Percentiles rank a stretch among this genome's conserved stretches.
phyloP scores from a whole-genome alignment of 306 rosid genomes.

The Amphicarpaea edgeworthii region DNA sequence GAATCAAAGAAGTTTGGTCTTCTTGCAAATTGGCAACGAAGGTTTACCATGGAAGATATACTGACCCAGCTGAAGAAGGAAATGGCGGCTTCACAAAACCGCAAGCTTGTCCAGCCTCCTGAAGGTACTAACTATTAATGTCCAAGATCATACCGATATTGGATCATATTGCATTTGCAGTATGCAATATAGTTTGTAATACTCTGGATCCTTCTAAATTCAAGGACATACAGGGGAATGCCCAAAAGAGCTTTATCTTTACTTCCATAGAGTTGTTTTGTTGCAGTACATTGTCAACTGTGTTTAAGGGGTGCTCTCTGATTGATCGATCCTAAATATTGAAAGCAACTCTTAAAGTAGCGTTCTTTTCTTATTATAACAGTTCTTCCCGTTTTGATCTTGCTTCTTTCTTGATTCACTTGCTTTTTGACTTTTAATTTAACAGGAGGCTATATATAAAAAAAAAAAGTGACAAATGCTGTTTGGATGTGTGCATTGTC shows the following conservation, averaged over 20 bases:
- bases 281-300: conserved; percentile 54
- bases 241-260: conserved; percentile 56
- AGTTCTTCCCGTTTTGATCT: conserved; percentile 27
- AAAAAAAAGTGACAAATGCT: conserved; percentile 34
- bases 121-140: conserved; percentile 96
- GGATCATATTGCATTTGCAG: conserved; percentile 64
- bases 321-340: conserved; percentile 65
- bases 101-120: conserved; percentile 99
- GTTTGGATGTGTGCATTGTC: conserved; percentile 17
- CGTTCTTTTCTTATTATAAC: conserved; percentile 29
- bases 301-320: conserved; percentile 67
- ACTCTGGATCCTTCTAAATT: conserved; percentile 67
- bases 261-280: conserved; percentile 58
- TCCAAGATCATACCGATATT: conserved; percentile 50
- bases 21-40: conserved; percentile 96
- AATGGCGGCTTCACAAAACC: conserved; percentile 93
- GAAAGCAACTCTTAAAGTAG: conserved; percentile 48
- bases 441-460: conserved; percentile 24
- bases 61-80: conserved; percentile 99
- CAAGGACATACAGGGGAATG: conserved; percentile 64
- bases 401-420: not conserved
- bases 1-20: conserved; percentile 93
- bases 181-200: conserved; percentile 77
- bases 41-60: conserved; percentile 97
- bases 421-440: conserved; percentile 40